A percentile compares a stretch with the other conserved stretches of the same genome.
phyloP scores from a whole-genome alignment of 495 filamentous ascomycete species.

The Tuber microsphaerosporum region DNA sequence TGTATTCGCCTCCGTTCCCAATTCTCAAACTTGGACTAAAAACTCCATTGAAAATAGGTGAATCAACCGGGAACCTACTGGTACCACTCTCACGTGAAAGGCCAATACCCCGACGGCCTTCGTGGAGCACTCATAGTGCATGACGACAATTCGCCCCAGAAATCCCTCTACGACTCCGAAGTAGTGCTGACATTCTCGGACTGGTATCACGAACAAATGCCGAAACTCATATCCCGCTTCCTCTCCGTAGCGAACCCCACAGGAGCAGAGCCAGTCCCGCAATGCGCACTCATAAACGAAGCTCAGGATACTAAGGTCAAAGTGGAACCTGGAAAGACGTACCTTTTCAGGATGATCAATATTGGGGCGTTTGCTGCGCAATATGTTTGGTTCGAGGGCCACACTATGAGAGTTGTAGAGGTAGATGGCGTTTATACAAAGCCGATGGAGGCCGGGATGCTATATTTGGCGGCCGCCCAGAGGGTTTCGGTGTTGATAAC shows the following conservation, averaged over 20 bases:
- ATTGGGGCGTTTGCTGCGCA: constrained; percentile 63
- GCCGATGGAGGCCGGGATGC: constrained; percentile 52
- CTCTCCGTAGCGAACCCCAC: constrained; percentile 54
- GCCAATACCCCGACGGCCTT: constrained; percentile 70
- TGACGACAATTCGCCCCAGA: constrained; percentile 57
- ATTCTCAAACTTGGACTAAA: constrained; percentile 18
- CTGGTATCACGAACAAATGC: constrained; percentile 62
- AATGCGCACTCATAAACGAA: constrained; percentile 65
- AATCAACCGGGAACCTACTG: constrained; percentile 72
- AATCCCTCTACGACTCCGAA: constrained; percentile 60
- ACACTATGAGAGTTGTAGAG: constrained; percentile 55
- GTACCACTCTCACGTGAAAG: constrained; percentile 68
- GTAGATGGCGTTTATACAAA: constrained; percentile 56
- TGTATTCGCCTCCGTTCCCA: not conserved
- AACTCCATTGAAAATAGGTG: constrained; percentile 43
- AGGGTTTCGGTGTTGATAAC: constrained; percentile 63
- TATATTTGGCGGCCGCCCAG: constrained; percentile 65
- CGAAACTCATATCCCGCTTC: constrained; percentile 52
- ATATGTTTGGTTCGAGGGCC: constrained; percentile 68
- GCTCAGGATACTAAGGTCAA: constrained; percentile 51
- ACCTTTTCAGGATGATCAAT: constrained; percentile 70
- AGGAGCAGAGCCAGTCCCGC: constrained; percentile 59
- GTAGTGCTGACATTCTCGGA: constrained; percentile 59
- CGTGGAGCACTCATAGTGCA: constrained; percentile 65
- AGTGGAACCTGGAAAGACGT: constrained; percentile 67